These are phyloP conservation scores for Leucosporidium scottii DNA, from an alignment of 768 basidiomycete species.

Conservation along the genomic window DNA sequence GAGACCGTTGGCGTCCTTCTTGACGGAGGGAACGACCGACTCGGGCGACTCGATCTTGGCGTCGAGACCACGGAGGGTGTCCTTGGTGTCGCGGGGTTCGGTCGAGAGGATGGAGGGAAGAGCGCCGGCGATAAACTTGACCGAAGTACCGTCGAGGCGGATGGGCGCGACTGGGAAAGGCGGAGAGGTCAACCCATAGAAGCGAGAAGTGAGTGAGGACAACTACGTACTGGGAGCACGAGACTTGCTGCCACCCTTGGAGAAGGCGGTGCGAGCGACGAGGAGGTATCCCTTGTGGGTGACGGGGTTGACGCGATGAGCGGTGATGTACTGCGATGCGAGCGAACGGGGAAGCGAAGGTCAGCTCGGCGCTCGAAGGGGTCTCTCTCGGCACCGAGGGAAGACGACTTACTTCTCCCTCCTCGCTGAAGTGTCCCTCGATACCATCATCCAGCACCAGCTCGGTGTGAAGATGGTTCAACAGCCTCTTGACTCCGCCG, in stretches of 20 bases:
- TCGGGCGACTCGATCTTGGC: constrained; percentile 11
- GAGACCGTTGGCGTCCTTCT: constrained; percentile 41
- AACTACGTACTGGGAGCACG: constrained; percentile 61
- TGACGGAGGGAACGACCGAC: constrained; percentile 1
- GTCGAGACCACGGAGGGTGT: constrained; percentile 30
- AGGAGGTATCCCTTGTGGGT: constrained; percentile 89
- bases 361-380: background rate
- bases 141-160: constrained; percentile 69
- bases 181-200: background rate
- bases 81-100: constrained; percentile 41
- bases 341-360: background rate
- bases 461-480: constrained; percentile 84
- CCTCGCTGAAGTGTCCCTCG: constrained; percentile 95
- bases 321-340: constrained; percentile 73
- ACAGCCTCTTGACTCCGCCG: constrained; percentile 52
- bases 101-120: constrained; percentile 62
- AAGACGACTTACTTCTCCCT: constrained; percentile 68
- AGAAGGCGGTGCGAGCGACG: constrained; percentile 84
- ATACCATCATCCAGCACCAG: constrained; percentile 79
- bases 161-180: constrained; percentile 64
- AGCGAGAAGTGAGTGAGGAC: background rate
- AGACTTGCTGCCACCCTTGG: constrained; percentile 61
- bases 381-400: background rate
- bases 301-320: constrained; percentile 82
- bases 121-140: constrained; percentile 73